Evolutionary conservation across 129 eudicot genomes (phyloP).

Genomic region (Heracleum sosnowskyi): DNA sequence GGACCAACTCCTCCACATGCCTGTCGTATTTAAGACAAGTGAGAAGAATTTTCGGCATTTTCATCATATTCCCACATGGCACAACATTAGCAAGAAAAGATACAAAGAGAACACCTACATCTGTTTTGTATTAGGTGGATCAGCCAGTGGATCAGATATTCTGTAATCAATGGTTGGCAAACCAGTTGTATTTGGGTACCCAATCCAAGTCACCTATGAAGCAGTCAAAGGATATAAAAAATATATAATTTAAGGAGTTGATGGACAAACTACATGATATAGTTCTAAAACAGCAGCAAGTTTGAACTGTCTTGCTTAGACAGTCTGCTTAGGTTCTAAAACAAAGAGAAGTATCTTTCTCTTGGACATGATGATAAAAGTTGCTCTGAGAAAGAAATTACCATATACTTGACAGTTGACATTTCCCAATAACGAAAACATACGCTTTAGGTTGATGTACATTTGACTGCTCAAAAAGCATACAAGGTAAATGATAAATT

Average conservation of each 20-base stretch:
- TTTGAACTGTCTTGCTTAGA: not conserved
- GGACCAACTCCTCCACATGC: slow-evolving; percentile 87
- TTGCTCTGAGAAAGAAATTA: not conserved
- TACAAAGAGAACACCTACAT: slow-evolving; percentile 33
- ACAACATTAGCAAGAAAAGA: not conserved
- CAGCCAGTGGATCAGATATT: slow-evolving; percentile 86
- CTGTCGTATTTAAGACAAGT: slow-evolving; percentile 32
- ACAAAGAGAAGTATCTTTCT: not conserved
- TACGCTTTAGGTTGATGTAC: not conserved
- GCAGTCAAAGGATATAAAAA: slow-evolving; percentile 24
- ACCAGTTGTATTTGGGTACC: slow-evolving; percentile 96
- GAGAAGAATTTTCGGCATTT: not conserved
- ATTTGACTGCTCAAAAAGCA: not conserved
- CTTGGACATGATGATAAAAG: not conserved
- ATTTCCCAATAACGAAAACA: not conserved
- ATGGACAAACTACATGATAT: not conserved
- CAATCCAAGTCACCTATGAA: slow-evolving; percentile 93
- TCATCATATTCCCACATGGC: slow-evolving; percentile 2
- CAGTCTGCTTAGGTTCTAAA: not conserved
- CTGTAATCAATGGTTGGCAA: slow-evolving; percentile 92
- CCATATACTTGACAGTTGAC: not conserved
- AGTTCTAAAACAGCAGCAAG: not conserved
- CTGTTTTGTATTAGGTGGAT: slow-evolving; percentile 70
- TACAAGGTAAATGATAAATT: not conserved
- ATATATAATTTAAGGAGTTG: not conserved